Evolutionary conservation across 1,284 basidiomycete species (phyloP).

Genomic region (Marasmius oreades): DNA sequence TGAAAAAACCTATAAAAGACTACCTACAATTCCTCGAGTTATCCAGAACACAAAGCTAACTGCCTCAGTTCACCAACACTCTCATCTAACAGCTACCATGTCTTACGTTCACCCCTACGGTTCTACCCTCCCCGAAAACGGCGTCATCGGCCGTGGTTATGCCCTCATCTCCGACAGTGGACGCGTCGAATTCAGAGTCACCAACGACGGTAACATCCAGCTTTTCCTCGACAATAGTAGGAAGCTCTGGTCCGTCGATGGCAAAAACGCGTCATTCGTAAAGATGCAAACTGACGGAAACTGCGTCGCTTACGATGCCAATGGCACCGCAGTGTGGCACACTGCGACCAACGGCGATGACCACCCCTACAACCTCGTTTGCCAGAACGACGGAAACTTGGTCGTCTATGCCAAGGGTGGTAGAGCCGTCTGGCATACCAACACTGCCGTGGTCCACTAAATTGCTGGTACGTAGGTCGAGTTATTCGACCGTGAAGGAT

Average conservation of each 20-base stretch:
- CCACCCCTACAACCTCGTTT: not conserved
- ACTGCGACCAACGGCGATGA: not conserved
- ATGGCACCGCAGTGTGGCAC: not conserved
- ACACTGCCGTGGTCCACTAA: not conserved
- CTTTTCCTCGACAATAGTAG: not conserved
- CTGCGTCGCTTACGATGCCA: not conserved
- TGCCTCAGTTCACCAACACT: too few relatives aligned
- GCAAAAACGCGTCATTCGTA: not conserved
- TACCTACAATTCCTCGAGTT: too few relatives aligned
- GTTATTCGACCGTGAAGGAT: not conserved
- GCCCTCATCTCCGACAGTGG: not conserved
- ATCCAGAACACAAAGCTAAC: too few relatives aligned
- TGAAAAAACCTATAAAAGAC: too few relatives aligned
- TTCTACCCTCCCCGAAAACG: not conserved
- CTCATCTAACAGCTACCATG: not conserved
- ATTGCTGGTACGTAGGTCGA: not conserved
- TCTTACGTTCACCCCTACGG: not conserved
- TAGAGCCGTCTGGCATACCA: not conserved
- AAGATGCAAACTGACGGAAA: conserved; percentile 1
- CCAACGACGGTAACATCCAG: not conserved
- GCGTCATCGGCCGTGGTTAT: conserved; percentile 2
- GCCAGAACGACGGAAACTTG: not conserved
- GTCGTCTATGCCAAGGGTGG: not conserved
- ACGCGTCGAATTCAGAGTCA: not conserved
- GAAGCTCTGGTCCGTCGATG: not conserved